Conservation (phyloP, 441 rosid species). For the Pelargonium citronellum region DNA sequence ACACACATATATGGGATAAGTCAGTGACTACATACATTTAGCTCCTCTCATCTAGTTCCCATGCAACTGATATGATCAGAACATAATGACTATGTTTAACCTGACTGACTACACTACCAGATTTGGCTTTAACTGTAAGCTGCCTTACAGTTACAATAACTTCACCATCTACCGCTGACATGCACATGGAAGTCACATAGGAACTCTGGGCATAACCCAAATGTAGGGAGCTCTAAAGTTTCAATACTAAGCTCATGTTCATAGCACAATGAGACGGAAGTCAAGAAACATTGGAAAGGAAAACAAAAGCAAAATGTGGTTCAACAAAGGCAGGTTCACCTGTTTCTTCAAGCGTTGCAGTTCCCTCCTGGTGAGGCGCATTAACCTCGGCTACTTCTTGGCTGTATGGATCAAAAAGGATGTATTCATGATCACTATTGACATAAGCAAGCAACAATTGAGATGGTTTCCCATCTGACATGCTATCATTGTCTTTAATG, state of each 20-base stretch:
- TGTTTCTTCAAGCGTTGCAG: constrained; percentile 38
- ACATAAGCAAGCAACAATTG: constrained; percentile 52
- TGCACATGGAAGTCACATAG: neutral
- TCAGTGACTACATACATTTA: neutral
- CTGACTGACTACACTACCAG: neutral
- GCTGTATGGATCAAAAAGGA: constrained; percentile 60
- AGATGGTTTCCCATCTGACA: constrained; percentile 36
- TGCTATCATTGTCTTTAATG: constrained; percentile 32
- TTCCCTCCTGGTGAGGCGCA: constrained; percentile 25
- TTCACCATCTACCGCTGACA: neutral
- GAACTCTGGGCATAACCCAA: neutral
- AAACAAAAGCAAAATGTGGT: neutral
- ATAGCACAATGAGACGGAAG: constrained; percentile 2
- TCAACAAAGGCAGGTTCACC: constrained; percentile 34
- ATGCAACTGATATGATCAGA: neutral
- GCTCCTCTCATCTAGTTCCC: neutral
- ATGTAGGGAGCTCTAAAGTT: neutral
- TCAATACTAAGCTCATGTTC: neutral
- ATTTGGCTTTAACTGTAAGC: neutral
- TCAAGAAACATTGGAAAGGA: neutral
- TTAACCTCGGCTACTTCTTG: constrained; percentile 48
- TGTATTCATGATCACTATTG: constrained; percentile 80
- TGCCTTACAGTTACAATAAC: neutral
- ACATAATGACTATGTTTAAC: neutral
- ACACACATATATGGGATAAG: too few relatives aligned